Evolutionary conservation across 768 basidiomycete species (phyloP).

Genomic region (Suillus bovinus): DNA sequence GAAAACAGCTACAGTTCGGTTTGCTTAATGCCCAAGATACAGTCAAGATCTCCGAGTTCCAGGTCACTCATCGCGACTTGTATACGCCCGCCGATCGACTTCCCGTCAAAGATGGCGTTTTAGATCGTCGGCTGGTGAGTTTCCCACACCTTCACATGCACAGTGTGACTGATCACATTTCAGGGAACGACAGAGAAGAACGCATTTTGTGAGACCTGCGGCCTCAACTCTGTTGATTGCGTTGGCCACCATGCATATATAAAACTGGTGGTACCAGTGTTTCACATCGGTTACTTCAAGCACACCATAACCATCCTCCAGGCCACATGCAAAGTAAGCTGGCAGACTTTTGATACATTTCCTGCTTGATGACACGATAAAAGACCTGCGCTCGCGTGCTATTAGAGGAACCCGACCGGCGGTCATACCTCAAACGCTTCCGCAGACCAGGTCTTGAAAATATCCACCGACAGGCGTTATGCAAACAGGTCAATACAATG

Average conservation of each 20-base stretch:
- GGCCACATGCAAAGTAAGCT: constrained; percentile 88
- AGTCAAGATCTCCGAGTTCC: constrained; percentile 94
- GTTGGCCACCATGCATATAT: constrained; percentile 99
- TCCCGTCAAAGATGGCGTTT: constrained; percentile 88
- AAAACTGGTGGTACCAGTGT: constrained; percentile 94
- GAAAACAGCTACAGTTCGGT: constrained; percentile 96
- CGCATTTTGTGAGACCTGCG: constrained; percentile 93
- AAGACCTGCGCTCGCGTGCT: constrained; percentile 92
- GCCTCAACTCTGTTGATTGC: constrained; percentile 87
- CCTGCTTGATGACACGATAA: constrained; percentile 8
- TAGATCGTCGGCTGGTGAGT: constrained; percentile 87
- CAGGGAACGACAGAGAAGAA: constrained; percentile 96
- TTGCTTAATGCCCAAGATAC: constrained; percentile 93
- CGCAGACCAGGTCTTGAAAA: constrained; percentile 90
- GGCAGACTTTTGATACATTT: neutral
- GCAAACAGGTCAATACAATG: constrained; percentile 81
- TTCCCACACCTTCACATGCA: neutral
- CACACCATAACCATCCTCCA: constrained; percentile 93
- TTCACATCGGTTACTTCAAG: constrained; percentile 98
- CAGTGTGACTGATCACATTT: constrained; percentile 3
- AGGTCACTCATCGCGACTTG: constrained; percentile 90
- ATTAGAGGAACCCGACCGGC: constrained; percentile 83
- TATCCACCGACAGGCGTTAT: constrained; percentile 78
- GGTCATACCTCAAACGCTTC: constrained; percentile 85
- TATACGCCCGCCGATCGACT: constrained; percentile 83